Percentiles rank a stretch among this genome's conserved stretches.
These are phyloP conservation scores for Oenanthe javanica DNA, from an alignment of 140 eudicot species.

Conservation along the genomic window DNA sequence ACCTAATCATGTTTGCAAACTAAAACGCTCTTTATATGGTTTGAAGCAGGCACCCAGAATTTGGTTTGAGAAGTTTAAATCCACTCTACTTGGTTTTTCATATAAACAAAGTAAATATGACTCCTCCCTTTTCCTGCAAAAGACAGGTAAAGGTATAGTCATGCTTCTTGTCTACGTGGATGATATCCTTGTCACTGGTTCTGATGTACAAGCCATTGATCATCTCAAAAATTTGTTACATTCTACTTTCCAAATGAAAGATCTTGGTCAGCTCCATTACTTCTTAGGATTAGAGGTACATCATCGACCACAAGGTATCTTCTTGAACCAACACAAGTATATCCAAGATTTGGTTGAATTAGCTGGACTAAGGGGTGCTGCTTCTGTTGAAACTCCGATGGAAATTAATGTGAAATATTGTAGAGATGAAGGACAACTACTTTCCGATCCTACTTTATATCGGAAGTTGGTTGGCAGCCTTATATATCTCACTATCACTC, in stretches of 20 bases:
- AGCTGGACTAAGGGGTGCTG: not conserved
- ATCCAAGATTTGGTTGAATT: not conserved
- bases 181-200: no score
- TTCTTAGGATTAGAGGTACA: not conserved
- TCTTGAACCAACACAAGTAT: not conserved
- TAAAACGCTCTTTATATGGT: no score
- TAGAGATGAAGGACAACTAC: not conserved
- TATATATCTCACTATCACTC: not conserved
- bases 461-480: not conserved
- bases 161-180: no score
- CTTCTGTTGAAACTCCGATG: not conserved
- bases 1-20: no score
- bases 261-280: not conserved
- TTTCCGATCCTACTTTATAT: not conserved
- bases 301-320: not conserved
- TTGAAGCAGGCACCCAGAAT: no score
- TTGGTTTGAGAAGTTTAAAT: no score
- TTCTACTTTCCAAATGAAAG: not conserved
- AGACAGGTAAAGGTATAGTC: no score
- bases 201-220: not conserved
- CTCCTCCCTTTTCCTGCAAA: no score
- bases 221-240: not conserved
- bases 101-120: no score
- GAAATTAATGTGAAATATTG: not conserved
- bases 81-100: no score